Evolutionary conservation across 768 basidiomycete species (phyloP), one percentile per base, ranked within the genome.

Genomic region (Cantharellus cinnabarinus): DNA sequence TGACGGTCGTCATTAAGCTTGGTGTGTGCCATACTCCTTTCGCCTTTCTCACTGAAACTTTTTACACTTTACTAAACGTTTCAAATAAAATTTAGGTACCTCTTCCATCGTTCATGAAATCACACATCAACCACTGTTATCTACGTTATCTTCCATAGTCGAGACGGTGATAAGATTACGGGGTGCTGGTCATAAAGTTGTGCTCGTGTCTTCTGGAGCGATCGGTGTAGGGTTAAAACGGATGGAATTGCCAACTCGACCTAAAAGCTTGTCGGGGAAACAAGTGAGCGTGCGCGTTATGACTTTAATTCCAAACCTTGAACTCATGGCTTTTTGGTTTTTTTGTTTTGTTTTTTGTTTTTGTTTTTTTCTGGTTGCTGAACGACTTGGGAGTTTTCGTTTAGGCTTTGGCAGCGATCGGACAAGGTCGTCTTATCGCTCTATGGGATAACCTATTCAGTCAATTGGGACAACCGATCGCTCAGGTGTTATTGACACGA

Each of bases 361-460:
- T 29, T 29, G 20, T 29, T 29, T 29, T 10, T 29, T 35, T 35
- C 38, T 14, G 34, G 3, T 40, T 41, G n/a, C 48, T 41, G 37
- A 14, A 59, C 58, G n/a, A n/a, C 29, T 52, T 54, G 4, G 42
- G 50, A 37, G 34, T 40, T 29, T 41, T 37, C 34, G 1, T 65
- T 14, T 10, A 95, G 89, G 95, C 95, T 5, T 72, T 98, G 55
- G 94, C 94, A 40, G 94, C 95, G 0, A 90, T 98, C 55, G 95
- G 95, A 0, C 95, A 99, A 72, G 93, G 95, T 4, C 75, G 95
- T 59, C 76, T 99, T 35, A 98, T 98, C 60, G 93, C 90, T 0
- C 73, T 99, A 5, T 99, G 89, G 88, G 95, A 99, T 68, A 91
- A 95, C 68, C 74, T 99, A 50, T 99, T 99, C 65, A 79, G 88